Evolutionary conservation across 306 rosid species (phyloP).

Genomic region (Citrullus colocynthis): DNA sequence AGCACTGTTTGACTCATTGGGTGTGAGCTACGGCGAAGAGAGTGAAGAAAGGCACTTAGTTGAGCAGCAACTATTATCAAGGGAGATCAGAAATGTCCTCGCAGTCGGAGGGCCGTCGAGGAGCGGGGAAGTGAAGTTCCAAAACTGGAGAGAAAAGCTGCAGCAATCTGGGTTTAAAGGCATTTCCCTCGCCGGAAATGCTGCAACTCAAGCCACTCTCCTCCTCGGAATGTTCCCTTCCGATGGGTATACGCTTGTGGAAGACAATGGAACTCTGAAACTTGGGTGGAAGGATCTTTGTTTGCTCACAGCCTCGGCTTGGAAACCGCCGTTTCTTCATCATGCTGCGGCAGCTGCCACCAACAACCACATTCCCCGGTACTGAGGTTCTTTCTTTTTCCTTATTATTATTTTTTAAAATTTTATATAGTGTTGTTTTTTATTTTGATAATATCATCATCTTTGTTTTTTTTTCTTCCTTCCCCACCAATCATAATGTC

Average conservation of each 20-base stretch:
- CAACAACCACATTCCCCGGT: conserved; percentile 1
- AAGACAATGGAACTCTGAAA: conserved; percentile 87
- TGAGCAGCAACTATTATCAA: conserved; percentile 80
- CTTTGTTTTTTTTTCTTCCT: background rate
- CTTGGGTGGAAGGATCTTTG: conserved; percentile 99
- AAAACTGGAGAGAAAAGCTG: conserved; percentile 90
- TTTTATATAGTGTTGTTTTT: background rate
- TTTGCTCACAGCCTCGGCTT: conserved; percentile 95
- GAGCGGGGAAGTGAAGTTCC: conserved; percentile 72
- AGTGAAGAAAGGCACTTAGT: conserved; percentile 95
- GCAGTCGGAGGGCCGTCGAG: conserved; percentile 91
- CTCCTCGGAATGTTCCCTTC: conserved; percentile 93
- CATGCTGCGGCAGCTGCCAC: background rate
- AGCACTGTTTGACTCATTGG: conserved; percentile 82
- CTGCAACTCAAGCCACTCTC: conserved; percentile 83
- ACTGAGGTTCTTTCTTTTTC: background rate
- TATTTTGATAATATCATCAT: background rate
- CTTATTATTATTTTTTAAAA: background rate
- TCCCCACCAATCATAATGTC: background rate
- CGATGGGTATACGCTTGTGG: conserved; percentile 89
- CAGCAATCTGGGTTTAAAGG: conserved; percentile 81
- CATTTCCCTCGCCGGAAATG: conserved; percentile 83
- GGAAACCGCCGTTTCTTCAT: conserved; percentile 59
- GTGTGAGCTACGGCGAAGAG: conserved; percentile 90
- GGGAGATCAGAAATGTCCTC: conserved; percentile 81